Base-by-base conservation (phyloP, 2,329 filamentous ascomycete genomes). In the Exutisphaerella laricina region DNA sequence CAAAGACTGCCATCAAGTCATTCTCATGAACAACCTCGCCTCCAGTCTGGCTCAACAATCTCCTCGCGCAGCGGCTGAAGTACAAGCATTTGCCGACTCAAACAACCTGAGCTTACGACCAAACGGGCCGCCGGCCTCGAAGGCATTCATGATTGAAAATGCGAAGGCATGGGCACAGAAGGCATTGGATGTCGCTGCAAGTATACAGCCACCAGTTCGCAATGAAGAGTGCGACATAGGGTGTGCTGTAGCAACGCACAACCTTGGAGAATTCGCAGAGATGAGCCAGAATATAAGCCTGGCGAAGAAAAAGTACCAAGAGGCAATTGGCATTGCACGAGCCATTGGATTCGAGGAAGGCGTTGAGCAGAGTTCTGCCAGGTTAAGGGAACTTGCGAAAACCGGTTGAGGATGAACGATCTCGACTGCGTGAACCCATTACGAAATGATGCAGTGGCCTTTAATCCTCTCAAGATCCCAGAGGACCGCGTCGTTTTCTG, bases 21-120 rank as follows among this genome's bases (percentile, higher is more conserved):
- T 89, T 10, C 71, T 96, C 60, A 94, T 90, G 85, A 89, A 88
- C 69, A 90, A 90, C 62, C 74, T 90, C 46, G 78, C 85, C 5
- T 80, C 78, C 25, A 81, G 79, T 33, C 79, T 90, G 48, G 82
- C 82, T 2, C 84, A 87, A 63, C 83, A 82, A 64, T 65, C 58
- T 3, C 68, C 66, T 18, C 63, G 62, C 26, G 57, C 60, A 5
- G 60, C 54, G 17, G 41, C 53, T 17, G 49, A 61, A 43, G 53
- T 54, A 22, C 53, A 59, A 50, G 46, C 51, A 14, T 58, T 54
- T 22, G 57, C 65, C 5, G 52, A 60, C 4, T 57, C 61, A 29
- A 53, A 59, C 3, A 63, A 63, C 5, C 57, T 68, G 21, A 42
- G 69, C 53, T 48, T 60, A 9, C 35, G 40, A 22, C 57, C 64